These are phyloP conservation scores for Lentinula edodes DNA, from an alignment of 768 basidiomycete species.

Conservation along the genomic window DNA sequence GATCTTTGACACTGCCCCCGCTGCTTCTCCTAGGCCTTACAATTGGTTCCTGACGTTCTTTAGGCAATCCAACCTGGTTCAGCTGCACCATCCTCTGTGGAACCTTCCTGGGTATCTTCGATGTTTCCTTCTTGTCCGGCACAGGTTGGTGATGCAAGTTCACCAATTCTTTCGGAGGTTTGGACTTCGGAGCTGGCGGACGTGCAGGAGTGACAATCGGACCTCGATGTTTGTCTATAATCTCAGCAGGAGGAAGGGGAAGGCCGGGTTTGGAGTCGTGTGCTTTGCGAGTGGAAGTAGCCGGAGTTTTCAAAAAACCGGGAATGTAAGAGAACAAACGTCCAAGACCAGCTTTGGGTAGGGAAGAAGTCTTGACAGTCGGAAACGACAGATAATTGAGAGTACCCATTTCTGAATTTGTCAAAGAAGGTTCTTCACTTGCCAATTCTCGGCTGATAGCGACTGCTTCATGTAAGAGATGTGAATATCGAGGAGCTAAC, in stretches of 20 bases:
- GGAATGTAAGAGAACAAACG: slow-evolving; percentile 56
- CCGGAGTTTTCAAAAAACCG: slow-evolving; percentile 33
- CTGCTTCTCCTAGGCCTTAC: slow-evolving; percentile 51
- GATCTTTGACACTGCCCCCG: slow-evolving; percentile 66
- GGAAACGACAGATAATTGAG: neutral
- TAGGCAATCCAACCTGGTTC: slow-evolving; percentile 35
- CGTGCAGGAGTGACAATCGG: slow-evolving; percentile 58
- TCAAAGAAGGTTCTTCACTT: neutral
- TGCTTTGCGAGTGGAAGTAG: slow-evolving; percentile 16
- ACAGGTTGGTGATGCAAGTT: slow-evolving; percentile 51
- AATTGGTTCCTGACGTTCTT: slow-evolving; percentile 15
- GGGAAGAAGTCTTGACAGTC: neutral
- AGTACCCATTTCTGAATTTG: neutral
- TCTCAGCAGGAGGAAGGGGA: slow-evolving; percentile 50
- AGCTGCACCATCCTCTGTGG: slow-evolving; percentile 52
- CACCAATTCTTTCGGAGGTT: slow-evolving; percentile 63
- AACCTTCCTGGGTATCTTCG: slow-evolving; percentile 38
- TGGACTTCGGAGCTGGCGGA: slow-evolving; percentile 36
- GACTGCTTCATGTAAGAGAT: slow-evolving; percentile 52
- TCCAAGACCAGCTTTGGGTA: neutral
- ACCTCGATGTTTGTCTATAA: slow-evolving; percentile 43
- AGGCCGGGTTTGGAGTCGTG: slow-evolving; percentile 31
- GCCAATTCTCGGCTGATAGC: slow-evolving; percentile 23
- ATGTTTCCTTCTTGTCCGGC: slow-evolving; percentile 24
- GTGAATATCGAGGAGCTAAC: slow-evolving; percentile 51